Evolutionary conservation across 805 yeast genomes (phyloP), one percentile per base, ranked within the genome.

Genomic region (Metschnikowia bowlesiae): DNA sequence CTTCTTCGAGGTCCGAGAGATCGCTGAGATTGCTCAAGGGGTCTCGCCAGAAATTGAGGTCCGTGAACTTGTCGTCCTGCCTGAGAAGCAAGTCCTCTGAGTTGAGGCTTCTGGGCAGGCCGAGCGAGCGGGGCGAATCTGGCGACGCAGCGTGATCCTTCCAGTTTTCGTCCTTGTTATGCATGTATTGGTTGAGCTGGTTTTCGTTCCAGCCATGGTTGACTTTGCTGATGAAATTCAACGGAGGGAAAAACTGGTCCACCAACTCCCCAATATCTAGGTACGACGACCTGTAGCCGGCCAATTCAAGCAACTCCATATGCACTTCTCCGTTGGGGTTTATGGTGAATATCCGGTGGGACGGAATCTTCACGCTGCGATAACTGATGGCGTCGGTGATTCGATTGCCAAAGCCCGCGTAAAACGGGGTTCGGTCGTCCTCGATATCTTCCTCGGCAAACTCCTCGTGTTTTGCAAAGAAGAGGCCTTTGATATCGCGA

Each of bases 291-390:
- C 81, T 87, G 66, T 87, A 89, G 2, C 99, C 99, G 0, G 97
- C 95, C 62, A 94, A 75, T 64, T 94, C 98, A 48, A 94, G 74
- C 55, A 94, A 76, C 68, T 94, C 99, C 96, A 94, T 87, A 71
- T 89, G 96, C 39, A 94, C 99, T 57, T 94, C 98, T 2, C 97
- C 97, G 54, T 88, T 89, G 1, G 98, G 91, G 62, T 94, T 92
- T 60, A 94, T 94, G 7, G 99, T 94, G 64, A 94, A 94, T 38
- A 94, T 91, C 54, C 96, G 76, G 37, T 97, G 92, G 16, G 95
- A 83, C 2, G 99, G 98, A 8, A 94, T 87, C 4, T 94, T 90
- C 7, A 94, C 98, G 8, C 90, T 86, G 59, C 98, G 77, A 65
- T 94, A 94, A 48, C 96, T 88, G 47, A 94, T 79, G 6, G 98